These are phyloP conservation scores for Asterella californica DNA, from an alignment of 225 moss, liverwort and hornwort genomes.

Conservation along the genomic window DNA sequence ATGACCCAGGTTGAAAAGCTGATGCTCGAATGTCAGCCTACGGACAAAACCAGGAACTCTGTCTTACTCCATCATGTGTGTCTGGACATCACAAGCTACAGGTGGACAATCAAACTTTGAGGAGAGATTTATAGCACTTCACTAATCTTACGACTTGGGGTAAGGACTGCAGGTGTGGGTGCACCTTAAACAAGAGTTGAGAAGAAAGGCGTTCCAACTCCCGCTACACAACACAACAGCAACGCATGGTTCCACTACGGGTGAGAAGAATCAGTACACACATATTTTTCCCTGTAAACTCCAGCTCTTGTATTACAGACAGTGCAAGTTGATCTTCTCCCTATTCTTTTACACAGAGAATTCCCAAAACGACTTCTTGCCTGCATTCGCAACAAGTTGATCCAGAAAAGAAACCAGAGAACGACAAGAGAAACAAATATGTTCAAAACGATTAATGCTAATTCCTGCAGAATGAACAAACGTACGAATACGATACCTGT, in stretches of 20 bases:
- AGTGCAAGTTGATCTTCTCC: neutral
- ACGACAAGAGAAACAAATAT: neutral
- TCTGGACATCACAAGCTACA: too few relatives aligned
- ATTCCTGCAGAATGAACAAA: neutral
- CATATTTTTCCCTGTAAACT: neutral
- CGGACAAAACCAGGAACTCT: too few relatives aligned
- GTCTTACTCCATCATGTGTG: too few relatives aligned
- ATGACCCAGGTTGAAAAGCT: too few relatives aligned
- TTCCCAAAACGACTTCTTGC: neutral
- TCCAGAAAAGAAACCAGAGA: neutral
- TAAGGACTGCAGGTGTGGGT: neutral
- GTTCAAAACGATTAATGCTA: too few relatives aligned
- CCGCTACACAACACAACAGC: slow-evolving; percentile 44
- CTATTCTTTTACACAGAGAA: neutral
- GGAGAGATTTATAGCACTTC: too few relatives aligned
- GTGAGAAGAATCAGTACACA: neutral
- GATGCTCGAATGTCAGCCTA: too few relatives aligned
- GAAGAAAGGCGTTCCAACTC: slow-evolving; percentile 80
- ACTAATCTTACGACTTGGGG: neutral
- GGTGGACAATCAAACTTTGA: too few relatives aligned
- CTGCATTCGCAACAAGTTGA: neutral
- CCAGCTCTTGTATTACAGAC: neutral
- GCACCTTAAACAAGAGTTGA: slow-evolving; percentile 90
- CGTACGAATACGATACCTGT: slow-evolving; percentile 41
- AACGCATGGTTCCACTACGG: neutral